Evolutionary conservation across 768 basidiomycete genomes (phyloP).

Genomic region (Pulveroboletus frians): DNA sequence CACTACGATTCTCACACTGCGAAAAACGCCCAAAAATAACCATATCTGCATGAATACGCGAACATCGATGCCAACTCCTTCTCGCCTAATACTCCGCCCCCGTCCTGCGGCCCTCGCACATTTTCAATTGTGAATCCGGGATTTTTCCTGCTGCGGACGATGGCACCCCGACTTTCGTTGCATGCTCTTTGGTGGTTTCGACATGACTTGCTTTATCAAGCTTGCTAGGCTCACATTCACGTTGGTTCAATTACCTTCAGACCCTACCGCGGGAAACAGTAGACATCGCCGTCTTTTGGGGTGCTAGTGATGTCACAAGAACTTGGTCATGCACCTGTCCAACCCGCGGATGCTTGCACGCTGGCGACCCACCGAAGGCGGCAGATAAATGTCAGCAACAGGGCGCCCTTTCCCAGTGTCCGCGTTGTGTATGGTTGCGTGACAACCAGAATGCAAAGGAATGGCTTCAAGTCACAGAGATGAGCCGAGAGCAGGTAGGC

Average conservation of each 20-base stretch:
- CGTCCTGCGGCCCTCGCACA: conserved; percentile 7
- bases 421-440: conserved; percentile 15
- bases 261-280: conserved; percentile 50
- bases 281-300: conserved; percentile 64
- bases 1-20: conserved; percentile 9
- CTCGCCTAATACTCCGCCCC: conserved; percentile 15
- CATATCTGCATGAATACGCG: conserved; percentile 17
- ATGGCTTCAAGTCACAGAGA: conserved; percentile 34
- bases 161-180: conserved; percentile 2
- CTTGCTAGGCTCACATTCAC: conserved; percentile 43
- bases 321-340: conserved; percentile 15
- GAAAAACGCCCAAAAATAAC: conserved; percentile 17
- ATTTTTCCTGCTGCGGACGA: conserved; percentile 18
- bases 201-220: conserved; percentile 32
- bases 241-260: conserved; percentile 63
- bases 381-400: not conserved
- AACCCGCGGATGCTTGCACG: conserved; percentile 10
- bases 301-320: conserved; percentile 20
- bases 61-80: conserved; percentile 17
- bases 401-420: conserved; percentile 5
- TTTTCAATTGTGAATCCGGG: conserved; percentile 22
- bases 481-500: conserved; percentile 22
- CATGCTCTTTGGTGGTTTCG: conserved; percentile 1
- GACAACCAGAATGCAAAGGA: conserved; percentile 29
- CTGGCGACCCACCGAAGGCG: conserved; percentile 5